Percentiles rank a stretch among this genome's conserved stretches.
Conservation (phyloP, 495 filamentous ascomycete species). For the Bryoglossum gracile region DNA sequence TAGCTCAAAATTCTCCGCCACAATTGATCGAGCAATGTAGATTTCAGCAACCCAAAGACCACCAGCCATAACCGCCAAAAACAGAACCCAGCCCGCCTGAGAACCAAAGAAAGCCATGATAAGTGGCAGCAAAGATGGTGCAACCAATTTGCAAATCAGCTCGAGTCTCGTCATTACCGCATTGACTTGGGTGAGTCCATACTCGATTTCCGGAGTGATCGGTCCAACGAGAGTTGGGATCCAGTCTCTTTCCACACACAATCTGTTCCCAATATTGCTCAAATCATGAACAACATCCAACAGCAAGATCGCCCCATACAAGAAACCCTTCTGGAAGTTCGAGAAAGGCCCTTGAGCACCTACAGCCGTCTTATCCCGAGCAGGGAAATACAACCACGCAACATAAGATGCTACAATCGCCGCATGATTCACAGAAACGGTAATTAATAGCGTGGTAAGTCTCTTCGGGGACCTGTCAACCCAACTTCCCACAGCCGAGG, state of each 20-base stretch:
- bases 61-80: constrained; percentile 22
- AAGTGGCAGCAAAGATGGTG: constrained; percentile 48
- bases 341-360: constrained; percentile 17
- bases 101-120: constrained; percentile 36
- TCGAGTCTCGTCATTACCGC: constrained; percentile 63
- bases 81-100: constrained; percentile 28
- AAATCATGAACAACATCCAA: constrained; percentile 55
- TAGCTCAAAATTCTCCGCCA: constrained; percentile 26
- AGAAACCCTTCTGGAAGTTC: constrained; percentile 21
- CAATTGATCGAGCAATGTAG: constrained; percentile 27
- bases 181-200: constrained; percentile 43
- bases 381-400: constrained; percentile 35
- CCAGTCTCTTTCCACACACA: constrained; percentile 61
- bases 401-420: constrained; percentile 42
- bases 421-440: constrained; percentile 37
- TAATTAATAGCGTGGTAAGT: constrained; percentile 30
- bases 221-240: constrained; percentile 33
- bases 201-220: constrained; percentile 23
- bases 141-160: constrained; percentile 59
- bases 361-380: constrained; percentile 12
- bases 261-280: constrained; percentile 43
- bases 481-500: constrained; percentile 38
- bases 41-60: constrained; percentile 31
- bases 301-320: constrained; percentile 38
- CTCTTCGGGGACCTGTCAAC: constrained; percentile 34